phyloP scores from a whole-genome alignment of 139 green algal species.

The Chlamydomonas sp. region DNA sequence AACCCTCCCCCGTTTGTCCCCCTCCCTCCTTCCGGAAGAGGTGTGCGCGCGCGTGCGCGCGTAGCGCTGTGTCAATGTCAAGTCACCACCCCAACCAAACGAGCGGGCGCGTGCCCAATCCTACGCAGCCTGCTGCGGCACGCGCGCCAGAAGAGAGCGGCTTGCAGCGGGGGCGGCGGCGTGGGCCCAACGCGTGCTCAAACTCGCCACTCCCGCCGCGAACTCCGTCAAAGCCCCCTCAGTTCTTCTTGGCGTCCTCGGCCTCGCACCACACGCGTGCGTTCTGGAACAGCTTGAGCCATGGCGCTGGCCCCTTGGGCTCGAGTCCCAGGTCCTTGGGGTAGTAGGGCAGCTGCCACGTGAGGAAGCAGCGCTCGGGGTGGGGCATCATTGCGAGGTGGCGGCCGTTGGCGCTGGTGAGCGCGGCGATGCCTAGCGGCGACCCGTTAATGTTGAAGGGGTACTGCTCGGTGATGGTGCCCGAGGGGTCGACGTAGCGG shows the following conservation, averaged over 20 bases:
- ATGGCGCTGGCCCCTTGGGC: constrained; percentile 72
- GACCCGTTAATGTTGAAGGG: constrained; percentile 97
- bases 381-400: constrained; percentile 99
- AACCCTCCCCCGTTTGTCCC: too few relatives aligned
- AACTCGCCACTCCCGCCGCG: too few relatives aligned
- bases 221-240: too few relatives aligned
- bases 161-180: too few relatives aligned
- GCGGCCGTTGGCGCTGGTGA: constrained; percentile 84
- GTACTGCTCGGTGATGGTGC: constrained; percentile 76
- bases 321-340: constrained; percentile 40
- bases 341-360: constrained; percentile 85
- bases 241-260: neutral
- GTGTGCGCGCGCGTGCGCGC: too few relatives aligned
- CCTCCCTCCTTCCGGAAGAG: too few relatives aligned
- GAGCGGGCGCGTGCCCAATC: too few relatives aligned
- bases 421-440: constrained; percentile 83
- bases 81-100: too few relatives aligned
- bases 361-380: constrained; percentile 91
- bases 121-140: too few relatives aligned
- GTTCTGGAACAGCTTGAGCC: constrained; percentile 98
- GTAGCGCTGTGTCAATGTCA: too few relatives aligned
- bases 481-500: constrained; percentile 69
- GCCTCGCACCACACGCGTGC: constrained; percentile 64
- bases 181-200: too few relatives aligned
- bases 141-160: too few relatives aligned